phyloP scores from a whole-genome alignment of 345 rosid species.

The Draba incana region DNA sequence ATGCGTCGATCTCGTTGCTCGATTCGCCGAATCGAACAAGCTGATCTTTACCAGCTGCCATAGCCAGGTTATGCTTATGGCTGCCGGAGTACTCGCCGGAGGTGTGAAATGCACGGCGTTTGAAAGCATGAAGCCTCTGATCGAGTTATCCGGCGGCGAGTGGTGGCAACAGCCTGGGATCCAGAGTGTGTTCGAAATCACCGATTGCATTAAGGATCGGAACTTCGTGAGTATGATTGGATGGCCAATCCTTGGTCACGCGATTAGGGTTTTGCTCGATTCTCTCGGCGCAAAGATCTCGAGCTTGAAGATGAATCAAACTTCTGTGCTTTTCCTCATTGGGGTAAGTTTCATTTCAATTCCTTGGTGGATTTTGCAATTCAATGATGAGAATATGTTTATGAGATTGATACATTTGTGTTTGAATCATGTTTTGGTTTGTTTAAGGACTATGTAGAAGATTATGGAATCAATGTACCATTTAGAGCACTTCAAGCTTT shows the following conservation, averaged over 20 bases:
- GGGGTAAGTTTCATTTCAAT: constrained; percentile 44
- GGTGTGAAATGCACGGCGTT: constrained; percentile 58
- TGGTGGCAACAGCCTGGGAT: constrained; percentile 57
- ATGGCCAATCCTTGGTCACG: constrained; percentile 53
- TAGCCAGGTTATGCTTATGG: constrained; percentile 51
- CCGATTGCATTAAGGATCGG: constrained; percentile 52
- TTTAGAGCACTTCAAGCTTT: constrained; percentile 53
- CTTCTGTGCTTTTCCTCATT: constrained; percentile 48
- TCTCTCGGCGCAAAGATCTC: constrained; percentile 48
- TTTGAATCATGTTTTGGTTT: background rate
- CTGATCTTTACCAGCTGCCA: constrained; percentile 56
- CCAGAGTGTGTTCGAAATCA: constrained; percentile 47
- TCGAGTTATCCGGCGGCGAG: constrained; percentile 52
- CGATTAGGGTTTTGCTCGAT: constrained; percentile 42
- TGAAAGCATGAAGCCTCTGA: constrained; percentile 49
- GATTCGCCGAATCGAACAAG: constrained; percentile 46
- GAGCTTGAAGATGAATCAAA: constrained; percentile 14
- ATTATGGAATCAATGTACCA: constrained; percentile 55
- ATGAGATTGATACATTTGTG: background rate
- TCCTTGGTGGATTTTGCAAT: too few species aligned
- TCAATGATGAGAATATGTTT: too few species aligned
- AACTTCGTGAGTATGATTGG: constrained; percentile 51
- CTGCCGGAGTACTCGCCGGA: constrained; percentile 48
- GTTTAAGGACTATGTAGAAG: constrained; percentile 58
- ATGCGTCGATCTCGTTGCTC: constrained; percentile 41